Base-by-base conservation (phyloP, 1,284 basidiomycete species). In the Coniophora puteana region DNA sequence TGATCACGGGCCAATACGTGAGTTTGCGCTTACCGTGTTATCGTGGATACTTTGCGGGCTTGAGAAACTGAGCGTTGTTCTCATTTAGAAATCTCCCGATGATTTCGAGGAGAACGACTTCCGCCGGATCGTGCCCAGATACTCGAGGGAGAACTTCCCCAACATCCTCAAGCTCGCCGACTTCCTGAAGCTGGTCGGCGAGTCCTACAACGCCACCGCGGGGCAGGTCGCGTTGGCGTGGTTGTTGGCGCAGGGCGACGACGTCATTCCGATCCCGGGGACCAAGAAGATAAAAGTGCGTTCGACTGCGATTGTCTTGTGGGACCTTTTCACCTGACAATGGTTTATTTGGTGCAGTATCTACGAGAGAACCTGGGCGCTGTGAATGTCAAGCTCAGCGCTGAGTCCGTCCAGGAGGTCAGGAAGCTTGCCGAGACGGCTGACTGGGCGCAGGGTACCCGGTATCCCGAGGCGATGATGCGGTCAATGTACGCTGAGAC, bases 91-190 rank as follows among this genome's bases (percentile, higher is more conserved):
- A 53, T 63, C 59, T 4, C 55, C 55, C 1, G 58, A 63, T 11
- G 71, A 76, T 40, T 62, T 77, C 14, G 63, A 61, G 3, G 54
- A 65, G 17, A 61, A 54, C 5, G 72, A 74, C 40, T 53, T 63
- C 27, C 57, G 61, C 36, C 39, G 38, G n/a, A 1, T 2, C 2
- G 1, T 63, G 3, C 58, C 59, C 6, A 51, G 36, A 22, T 53
- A 38, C 43, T 44, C 41, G 10, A 16, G 41, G 18, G 47, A 67
- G 39, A 67, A 71, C 47, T 64, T 71, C 25, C 51, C 53, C 5
- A 58, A 63, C 41, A 67, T 71, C 46, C 48, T 68, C 21, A 44
- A 55, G n/a, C 51, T 72, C 8, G 65, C 63, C 1, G 54, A 66
- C 5, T 54, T 55, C 18, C 47, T 73, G 17, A 47, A 48, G 5